Base-by-base conservation (phyloP, 2,329 filamentous ascomycete species). In the Penicillium brasilianum region DNA sequence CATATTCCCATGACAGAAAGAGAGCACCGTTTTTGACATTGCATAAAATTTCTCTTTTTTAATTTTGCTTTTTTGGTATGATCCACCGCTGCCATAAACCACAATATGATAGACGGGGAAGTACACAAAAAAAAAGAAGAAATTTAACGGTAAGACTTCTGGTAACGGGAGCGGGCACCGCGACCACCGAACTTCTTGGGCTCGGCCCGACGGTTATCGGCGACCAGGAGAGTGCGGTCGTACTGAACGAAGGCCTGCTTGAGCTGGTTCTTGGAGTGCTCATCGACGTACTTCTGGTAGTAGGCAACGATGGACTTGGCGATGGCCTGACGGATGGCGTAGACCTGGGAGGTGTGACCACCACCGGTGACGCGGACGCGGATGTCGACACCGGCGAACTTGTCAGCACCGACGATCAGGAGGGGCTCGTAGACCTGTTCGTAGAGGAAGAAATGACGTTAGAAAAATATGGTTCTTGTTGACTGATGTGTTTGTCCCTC, bases 241-340 rank as follows among this genome's bases (percentile, higher is more conserved):
- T 94, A 99, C 82, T 93, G 88, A 78, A 94, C 91, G 74, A 99
- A 89, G 73, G 92, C 91, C 85, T 94, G 90, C 92, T 98, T 99
- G 79, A 99, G 88, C 84, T 93, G 87, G 89, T 98, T 97, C 91
- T 99, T 99, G 86, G 91, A 92, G 91, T 98, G 93, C 91, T 99
- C 95, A 81, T 99, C 95, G 84, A 98, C 92, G 86, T 90, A 99
- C 88, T 99, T 97, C 87, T 97, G 94, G 91, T 97, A 98, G 90
- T 97, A 97, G 83, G 93, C 90, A 78, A 96, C 90, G 81, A 96
- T 92, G 77, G 90, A 90, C 89, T 98, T 99, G 86, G 93, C 89
- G 80, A 99, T 98, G 77, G 95, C 94, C 87, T 99, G 95, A 77
- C 95, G 93, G 87, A 98, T 92, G 81, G 95, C 95, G 85, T 98